Conservation (phyloP, 495 filamentous ascomycete genomes). For the Aspergillus coremiiformis region DNA sequence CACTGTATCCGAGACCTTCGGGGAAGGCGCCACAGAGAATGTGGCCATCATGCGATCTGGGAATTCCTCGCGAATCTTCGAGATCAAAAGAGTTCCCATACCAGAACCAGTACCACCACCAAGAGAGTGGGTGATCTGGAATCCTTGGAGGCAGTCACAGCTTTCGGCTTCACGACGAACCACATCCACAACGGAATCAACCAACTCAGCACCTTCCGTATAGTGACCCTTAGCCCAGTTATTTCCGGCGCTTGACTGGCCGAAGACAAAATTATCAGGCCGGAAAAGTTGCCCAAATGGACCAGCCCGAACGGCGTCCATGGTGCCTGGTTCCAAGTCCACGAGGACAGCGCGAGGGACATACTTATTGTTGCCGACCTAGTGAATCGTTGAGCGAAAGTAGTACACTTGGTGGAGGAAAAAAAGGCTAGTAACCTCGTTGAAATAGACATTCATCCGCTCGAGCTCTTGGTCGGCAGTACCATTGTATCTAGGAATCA, state of each 20-base stretch:
- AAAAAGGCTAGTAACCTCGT: slow-evolving; percentile 70
- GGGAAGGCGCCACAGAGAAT: slow-evolving; percentile 97
- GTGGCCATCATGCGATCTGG: slow-evolving; percentile 99
- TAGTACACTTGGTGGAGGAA: neutral
- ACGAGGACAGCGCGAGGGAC: slow-evolving; percentile 98
- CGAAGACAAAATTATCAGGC: slow-evolving; percentile 99
- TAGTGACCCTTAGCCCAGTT: slow-evolving; percentile 99
- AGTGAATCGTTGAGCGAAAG: slow-evolving; percentile 13
- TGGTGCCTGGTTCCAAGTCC: slow-evolving; percentile 95
- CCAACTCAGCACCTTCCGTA: slow-evolving; percentile 98
- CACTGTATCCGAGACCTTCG: slow-evolving; percentile 99
- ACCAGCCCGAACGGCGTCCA: slow-evolving; percentile 98
- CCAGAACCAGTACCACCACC: slow-evolving; percentile 99
- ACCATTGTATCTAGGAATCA: slow-evolving; percentile 76
- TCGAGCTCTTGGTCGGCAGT: slow-evolving; percentile 97
- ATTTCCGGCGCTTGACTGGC: slow-evolving; percentile 99
- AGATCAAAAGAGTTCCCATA: slow-evolving; percentile 99
- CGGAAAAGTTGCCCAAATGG: slow-evolving; percentile 99
- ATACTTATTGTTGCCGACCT: slow-evolving; percentile 97
- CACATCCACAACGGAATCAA: slow-evolving; percentile 96
- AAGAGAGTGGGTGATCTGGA: slow-evolving; percentile 99
- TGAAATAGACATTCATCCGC: slow-evolving; percentile 99
- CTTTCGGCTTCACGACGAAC: slow-evolving; percentile 98
- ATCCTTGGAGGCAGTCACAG: slow-evolving; percentile 99
- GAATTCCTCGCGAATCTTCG: slow-evolving; percentile 99